A percentile compares a stretch with the other conserved stretches of the same genome.
Conservation (phyloP, 2,329 filamentous ascomycete species). For the Ploettnerulaceae sp. region DNA sequence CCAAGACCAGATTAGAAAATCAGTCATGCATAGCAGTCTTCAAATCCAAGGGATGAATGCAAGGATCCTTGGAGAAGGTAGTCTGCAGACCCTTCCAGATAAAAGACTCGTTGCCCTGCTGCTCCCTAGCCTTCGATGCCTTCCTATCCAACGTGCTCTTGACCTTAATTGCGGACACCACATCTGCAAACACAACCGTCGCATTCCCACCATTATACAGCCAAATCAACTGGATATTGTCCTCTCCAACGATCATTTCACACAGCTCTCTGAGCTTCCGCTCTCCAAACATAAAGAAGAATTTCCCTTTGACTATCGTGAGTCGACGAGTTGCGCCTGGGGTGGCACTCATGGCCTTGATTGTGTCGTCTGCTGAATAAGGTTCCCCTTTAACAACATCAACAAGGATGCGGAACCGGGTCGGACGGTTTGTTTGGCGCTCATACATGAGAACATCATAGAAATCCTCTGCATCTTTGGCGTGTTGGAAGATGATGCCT, state of each 20-base stretch:
- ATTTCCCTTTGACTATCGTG: conserved; percentile 31
- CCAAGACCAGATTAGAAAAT: not conserved
- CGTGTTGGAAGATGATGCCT: conserved; percentile 30
- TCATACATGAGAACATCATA: conserved; percentile 21
- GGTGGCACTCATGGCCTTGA: conserved; percentile 25
- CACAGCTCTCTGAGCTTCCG: conserved; percentile 23
- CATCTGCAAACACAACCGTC: conserved; percentile 31
- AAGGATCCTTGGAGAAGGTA: conserved; percentile 30
- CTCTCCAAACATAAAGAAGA: conserved; percentile 31
- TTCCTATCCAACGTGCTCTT: conserved; percentile 27
- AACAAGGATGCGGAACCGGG: conserved; percentile 28
- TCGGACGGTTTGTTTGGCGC: conserved; percentile 13
- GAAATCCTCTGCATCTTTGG: conserved; percentile 25
- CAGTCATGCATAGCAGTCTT: conserved; percentile 16
- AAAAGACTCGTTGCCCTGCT: conserved; percentile 9
- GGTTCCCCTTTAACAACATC: conserved; percentile 25
- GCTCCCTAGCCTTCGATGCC: conserved; percentile 4
- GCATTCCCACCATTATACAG: conserved; percentile 34
- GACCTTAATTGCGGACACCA: conserved; percentile 26
- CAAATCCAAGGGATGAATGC: conserved; percentile 20
- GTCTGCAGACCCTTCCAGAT: conserved; percentile 25
- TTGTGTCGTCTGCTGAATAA: conserved; percentile 21
- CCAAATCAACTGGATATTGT: conserved; percentile 28
- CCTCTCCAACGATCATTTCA: conserved; percentile 23
- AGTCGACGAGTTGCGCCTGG: conserved; percentile 28